Conservation (phyloP, 345 rosid species). For the Theobroma cacao region DNA sequence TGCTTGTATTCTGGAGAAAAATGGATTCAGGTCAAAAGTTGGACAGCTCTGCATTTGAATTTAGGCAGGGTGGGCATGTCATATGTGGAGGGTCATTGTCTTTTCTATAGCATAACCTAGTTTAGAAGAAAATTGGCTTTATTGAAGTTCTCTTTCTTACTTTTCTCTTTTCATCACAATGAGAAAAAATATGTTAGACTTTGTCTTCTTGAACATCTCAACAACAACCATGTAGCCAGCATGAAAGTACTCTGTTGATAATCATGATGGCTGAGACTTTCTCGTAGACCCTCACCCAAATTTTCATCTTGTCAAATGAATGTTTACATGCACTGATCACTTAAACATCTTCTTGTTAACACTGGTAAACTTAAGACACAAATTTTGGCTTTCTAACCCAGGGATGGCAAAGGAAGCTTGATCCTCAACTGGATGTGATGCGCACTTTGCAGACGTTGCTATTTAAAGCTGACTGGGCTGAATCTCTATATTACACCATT, state of each 20-base stretch:
- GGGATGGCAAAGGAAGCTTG: conserved; percentile 99
- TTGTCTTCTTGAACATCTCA: background rate
- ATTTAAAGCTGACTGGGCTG: conserved; percentile 89
- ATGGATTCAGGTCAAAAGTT: background rate
- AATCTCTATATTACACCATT: conserved; percentile 90
- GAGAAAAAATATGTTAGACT: background rate
- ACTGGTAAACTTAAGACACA: background rate
- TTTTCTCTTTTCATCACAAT: background rate
- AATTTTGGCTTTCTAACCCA: conserved; percentile 5
- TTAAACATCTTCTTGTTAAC: background rate
- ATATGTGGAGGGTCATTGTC: background rate
- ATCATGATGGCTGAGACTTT: background rate
- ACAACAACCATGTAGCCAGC: background rate
- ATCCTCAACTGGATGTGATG: conserved; percentile 88
- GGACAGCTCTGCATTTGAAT: background rate
- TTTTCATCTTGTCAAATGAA: background rate
- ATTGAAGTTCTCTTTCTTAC: background rate
- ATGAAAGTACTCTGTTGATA: background rate
- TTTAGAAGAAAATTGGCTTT: background rate
- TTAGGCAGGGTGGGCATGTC: background rate
- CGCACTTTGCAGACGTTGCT: conserved; percentile 80
- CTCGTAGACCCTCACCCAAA: background rate
- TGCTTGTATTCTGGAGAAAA: background rate
- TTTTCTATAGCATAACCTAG: background rate
- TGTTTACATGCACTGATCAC: background rate